These are phyloP conservation scores for Aegilops umbellulata DNA, from an alignment of 176 grass and related monocot genomes.

Conservation along the genomic window DNA sequence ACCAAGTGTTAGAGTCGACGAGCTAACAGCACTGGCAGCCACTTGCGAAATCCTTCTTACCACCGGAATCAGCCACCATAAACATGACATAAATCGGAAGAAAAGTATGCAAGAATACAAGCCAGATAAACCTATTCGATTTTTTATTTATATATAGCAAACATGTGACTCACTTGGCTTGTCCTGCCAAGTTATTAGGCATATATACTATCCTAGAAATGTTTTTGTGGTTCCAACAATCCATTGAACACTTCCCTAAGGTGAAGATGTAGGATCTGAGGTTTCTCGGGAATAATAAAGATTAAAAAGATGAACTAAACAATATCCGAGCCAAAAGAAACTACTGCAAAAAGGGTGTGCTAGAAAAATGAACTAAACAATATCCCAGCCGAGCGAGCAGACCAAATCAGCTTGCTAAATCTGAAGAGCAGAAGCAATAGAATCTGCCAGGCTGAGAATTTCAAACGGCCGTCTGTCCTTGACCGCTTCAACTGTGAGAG, in stretches of 20 bases:
- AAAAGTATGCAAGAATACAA: background rate
- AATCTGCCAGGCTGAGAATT: slow-evolving; percentile 77
- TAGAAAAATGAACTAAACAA: slow-evolving; percentile 33
- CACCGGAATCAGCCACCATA: background rate
- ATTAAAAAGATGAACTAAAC: too few species aligned
- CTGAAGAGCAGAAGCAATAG: slow-evolving; percentile 81
- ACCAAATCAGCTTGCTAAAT: slow-evolving; percentile 46
- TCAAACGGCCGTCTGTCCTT: slow-evolving; percentile 68
- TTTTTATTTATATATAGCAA: slow-evolving; percentile 42
- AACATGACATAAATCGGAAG: background rate
- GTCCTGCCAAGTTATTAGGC: slow-evolving; percentile 23
- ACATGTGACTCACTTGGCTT: background rate
- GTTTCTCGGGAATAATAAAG: background rate
- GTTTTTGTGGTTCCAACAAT: background rate
- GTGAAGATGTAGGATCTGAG: background rate
- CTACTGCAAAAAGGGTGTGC: background rate
- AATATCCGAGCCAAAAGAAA: too few species aligned
- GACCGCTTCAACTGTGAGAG: slow-evolving; percentile 68
- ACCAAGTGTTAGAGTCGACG: too few species aligned
- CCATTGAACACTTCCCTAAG: background rate
- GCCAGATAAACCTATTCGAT: background rate
- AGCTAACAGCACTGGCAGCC: background rate
- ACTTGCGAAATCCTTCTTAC: background rate
- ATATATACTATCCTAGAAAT: slow-evolving; percentile 8
- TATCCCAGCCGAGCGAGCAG: background rate